A percentile compares a stretch with the other conserved stretches of the same genome.
These are phyloP conservation scores for Mycosarcoma maydis DNA, from an alignment of 1,284 basidiomycete genomes.

Conservation along the genomic window DNA sequence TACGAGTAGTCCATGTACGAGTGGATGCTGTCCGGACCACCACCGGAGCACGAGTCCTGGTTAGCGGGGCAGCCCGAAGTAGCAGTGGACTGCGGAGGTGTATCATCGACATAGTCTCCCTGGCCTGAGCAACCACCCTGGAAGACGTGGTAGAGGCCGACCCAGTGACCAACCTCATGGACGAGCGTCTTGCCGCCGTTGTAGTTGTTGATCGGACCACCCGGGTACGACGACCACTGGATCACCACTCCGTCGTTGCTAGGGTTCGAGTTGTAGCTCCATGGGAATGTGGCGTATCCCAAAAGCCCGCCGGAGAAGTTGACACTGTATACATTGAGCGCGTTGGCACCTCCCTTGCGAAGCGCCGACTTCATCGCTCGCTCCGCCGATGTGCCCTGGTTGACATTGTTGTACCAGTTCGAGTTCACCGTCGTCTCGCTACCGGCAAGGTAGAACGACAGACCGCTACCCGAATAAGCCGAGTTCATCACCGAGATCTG, in stretches of 20 bases:
- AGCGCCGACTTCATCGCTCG: slow-evolving; percentile 72
- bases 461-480: slow-evolving; percentile 69
- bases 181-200: slow-evolving; percentile 72
- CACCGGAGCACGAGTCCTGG: slow-evolving; percentile 46
- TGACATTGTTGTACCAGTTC: slow-evolving; percentile 72
- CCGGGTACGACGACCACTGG: slow-evolving; percentile 64
- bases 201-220: slow-evolving; percentile 70
- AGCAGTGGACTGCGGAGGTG: slow-evolving; percentile 65
- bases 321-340: slow-evolving; percentile 73
- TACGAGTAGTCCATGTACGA: slow-evolving; percentile 46
- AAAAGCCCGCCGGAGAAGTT: slow-evolving; percentile 40
- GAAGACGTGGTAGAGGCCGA: slow-evolving; percentile 74
- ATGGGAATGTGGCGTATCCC: slow-evolving; percentile 71
- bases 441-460: slow-evolving; percentile 70
- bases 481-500: slow-evolving; percentile 72
- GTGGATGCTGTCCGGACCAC: slow-evolving; percentile 28
- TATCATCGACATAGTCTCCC: slow-evolving; percentile 72
- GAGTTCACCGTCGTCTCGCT: slow-evolving; percentile 68
- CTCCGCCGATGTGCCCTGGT: slow-evolving; percentile 69
- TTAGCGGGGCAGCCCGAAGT: slow-evolving; percentile 36
- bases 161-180: slow-evolving; percentile 70
- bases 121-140: slow-evolving; percentile 71
- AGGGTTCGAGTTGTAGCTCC: slow-evolving; percentile 57
- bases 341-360: slow-evolving; percentile 69
- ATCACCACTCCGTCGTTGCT: slow-evolving; percentile 63